Conservation (phyloP, 257 asterid species). For the Mitragyna speciosa region DNA sequence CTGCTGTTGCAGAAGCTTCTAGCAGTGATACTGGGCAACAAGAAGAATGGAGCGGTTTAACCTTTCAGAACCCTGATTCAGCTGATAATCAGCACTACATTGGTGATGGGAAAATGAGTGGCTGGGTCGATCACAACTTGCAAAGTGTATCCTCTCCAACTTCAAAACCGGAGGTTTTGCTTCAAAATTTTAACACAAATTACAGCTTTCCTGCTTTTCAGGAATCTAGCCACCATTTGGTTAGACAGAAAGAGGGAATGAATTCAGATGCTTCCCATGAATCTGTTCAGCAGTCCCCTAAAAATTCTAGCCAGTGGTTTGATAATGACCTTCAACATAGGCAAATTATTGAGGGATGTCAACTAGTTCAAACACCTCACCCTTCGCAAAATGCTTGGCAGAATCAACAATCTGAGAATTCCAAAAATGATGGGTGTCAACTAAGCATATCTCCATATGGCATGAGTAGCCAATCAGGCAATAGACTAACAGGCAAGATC, state of each 20-base stretch:
- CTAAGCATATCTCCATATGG: constrained; percentile 26
- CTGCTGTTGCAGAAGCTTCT: constrained; percentile 82
- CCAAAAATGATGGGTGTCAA: constrained; percentile 20
- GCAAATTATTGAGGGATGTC: constrained; percentile 36
- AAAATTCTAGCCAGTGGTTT: constrained; percentile 31
- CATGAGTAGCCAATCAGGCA: constrained; percentile 20
- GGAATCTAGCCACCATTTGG: constrained; percentile 37
- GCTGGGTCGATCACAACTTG: constrained; percentile 59
- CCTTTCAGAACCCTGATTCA: constrained; percentile 69
- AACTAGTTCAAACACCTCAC: constrained; percentile 36
- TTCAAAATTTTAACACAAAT: constrained; percentile 33
- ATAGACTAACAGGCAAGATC: constrained; percentile 24
- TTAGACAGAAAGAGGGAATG: constrained; percentile 42
- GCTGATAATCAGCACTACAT: constrained; percentile 47
- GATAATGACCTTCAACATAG: constrained; percentile 44
- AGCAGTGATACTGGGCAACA: constrained; percentile 69
- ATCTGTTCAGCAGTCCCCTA: constrained; percentile 36
- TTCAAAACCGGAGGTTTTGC: constrained; percentile 43
- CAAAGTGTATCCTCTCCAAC: constrained; percentile 49
- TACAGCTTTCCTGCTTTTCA: constrained; percentile 39
- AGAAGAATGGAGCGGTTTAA: constrained; percentile 86
- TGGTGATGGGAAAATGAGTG: constrained; percentile 39
- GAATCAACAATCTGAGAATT: constrained; percentile 29
- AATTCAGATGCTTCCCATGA: constrained; percentile 42
- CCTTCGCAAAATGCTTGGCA: constrained; percentile 37